Percentiles rank a stretch among this genome's conserved stretches.
These are phyloP conservation scores for Uronychia binucleata DNA, from an alignment of 73 alveolate species.

Conservation along the genomic window DNA sequence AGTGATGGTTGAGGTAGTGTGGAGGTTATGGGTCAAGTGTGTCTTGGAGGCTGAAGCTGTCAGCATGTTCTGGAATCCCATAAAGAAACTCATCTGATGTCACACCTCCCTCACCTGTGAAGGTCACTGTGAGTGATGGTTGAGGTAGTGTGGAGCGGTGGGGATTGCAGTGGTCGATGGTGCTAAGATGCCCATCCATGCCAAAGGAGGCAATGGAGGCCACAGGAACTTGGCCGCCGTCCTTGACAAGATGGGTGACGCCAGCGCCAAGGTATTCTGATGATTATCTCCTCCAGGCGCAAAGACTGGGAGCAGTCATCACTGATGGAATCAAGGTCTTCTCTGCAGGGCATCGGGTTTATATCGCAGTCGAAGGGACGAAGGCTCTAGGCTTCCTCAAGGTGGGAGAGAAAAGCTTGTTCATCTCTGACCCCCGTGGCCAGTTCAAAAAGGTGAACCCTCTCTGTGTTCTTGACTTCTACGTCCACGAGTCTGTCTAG, in stretches of 20 bases:
- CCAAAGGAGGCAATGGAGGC: neutral
- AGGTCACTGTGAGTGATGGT: too few species aligned
- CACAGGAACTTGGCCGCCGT: neutral
- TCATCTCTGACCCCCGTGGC: slow-evolving; percentile 82
- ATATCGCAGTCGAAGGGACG: slow-evolving; percentile 62
- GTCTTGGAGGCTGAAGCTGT: slow-evolving; percentile 18
- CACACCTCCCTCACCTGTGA: neutral
- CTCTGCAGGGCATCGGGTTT: slow-evolving; percentile 69
- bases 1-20: too few species aligned
- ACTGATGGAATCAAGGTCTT: slow-evolving; percentile 6
- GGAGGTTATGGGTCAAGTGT: neutral
- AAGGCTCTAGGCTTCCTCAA: slow-evolving; percentile 85
- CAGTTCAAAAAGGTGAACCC: slow-evolving; percentile 85
- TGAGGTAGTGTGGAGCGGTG: too few species aligned
- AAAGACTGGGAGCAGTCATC: neutral
- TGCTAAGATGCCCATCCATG: neutral
- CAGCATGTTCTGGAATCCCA: slow-evolving; percentile 63
- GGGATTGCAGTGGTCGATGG: neutral
- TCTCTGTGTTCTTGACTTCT: slow-evolving; percentile 94
- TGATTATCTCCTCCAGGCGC: neutral
- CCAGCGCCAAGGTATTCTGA: slow-evolving; percentile 5
- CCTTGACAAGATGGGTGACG: slow-evolving; percentile 5
- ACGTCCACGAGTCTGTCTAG: slow-evolving; percentile 90
- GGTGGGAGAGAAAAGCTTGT: slow-evolving; percentile 88
- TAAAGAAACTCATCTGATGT: slow-evolving; percentile 15